phyloP scores from a whole-genome alignment of 1,284 basidiomycete species.

The Prillingera fragicola region DNA sequence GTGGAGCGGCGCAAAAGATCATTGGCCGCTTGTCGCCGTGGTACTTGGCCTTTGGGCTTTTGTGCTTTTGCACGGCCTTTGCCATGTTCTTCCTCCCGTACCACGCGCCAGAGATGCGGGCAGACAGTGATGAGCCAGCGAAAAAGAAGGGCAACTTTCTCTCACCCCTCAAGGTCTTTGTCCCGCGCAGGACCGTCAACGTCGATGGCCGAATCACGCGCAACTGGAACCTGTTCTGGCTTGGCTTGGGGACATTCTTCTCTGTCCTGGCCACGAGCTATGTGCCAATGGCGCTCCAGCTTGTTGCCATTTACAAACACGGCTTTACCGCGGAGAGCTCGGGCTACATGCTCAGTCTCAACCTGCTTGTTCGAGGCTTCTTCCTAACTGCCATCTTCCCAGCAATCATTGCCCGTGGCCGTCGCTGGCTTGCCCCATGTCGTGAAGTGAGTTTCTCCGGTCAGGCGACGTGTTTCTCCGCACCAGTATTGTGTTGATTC shows the following conservation, averaged over 20 bases:
- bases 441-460: too few relatives aligned
- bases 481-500: too few relatives aligned
- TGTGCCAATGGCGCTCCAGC: slow-evolving; percentile 41
- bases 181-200: slow-evolving; percentile 22
- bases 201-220: slow-evolving; percentile 4
- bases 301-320: slow-evolving; percentile 39
- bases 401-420: slow-evolving; percentile 34
- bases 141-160: slow-evolving; percentile 28
- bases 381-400: slow-evolving; percentile 45
- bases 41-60: slow-evolving; percentile 34
- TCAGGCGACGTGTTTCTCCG: too few relatives aligned
- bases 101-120: slow-evolving; percentile 8
- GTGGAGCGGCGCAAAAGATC: slow-evolving; percentile 31
- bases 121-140: slow-evolving; percentile 1
- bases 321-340: slow-evolving; percentile 33
- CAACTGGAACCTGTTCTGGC: slow-evolving; percentile 37
- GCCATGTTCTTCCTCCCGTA: slow-evolving; percentile 43
- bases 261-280: slow-evolving; percentile 43
- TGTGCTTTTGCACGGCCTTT: slow-evolving; percentile 41
- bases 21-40: slow-evolving; percentile 40
- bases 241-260: slow-evolving; percentile 40
- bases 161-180: slow-evolving; percentile 39
- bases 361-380: slow-evolving; percentile 34
- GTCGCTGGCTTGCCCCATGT: slow-evolving; percentile 16
- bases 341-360: slow-evolving; percentile 34